Percentiles rank a stretch among this genome's conserved stretches.
Evolutionary conservation across 345 rosid species (phyloP).

Genomic region (Gossypioides kirkii): DNA sequence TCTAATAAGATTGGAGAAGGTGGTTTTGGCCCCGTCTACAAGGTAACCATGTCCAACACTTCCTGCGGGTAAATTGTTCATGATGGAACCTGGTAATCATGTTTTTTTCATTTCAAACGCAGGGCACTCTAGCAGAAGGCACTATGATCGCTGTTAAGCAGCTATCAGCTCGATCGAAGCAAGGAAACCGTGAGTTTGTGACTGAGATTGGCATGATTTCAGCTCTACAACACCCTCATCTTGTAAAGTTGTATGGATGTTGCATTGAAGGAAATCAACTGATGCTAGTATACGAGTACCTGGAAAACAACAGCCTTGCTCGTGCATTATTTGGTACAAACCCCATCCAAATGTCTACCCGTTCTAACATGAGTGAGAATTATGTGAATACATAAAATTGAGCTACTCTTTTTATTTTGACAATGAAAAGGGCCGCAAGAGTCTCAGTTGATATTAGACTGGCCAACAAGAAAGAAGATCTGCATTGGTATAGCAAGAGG

Average conservation of each 20-base stretch:
- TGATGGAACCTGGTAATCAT: no score
- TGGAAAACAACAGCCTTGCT: conserved; percentile 10
- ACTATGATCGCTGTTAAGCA: not conserved
- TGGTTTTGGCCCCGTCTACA: conserved; percentile 37
- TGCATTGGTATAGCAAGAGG: conserved; percentile 57
- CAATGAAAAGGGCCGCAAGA: conserved; percentile 18
- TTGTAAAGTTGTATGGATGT: not conserved
- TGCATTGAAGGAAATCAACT: conserved; percentile 10
- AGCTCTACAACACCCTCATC: not conserved
- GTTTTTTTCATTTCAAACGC: not conserved
- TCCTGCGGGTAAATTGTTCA: no score
- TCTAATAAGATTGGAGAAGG: conserved; percentile 41
- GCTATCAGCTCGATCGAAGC: not conserved
- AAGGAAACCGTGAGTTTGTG: conserved; percentile 1
- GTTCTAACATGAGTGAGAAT: no score
- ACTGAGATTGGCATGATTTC: conserved; percentile 2
- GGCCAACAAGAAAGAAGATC: conserved; percentile 39
- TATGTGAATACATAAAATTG: not conserved
- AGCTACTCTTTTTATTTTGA: not conserved
- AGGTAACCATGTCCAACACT: conserved; percentile 15
- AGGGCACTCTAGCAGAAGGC: conserved; percentile 1
- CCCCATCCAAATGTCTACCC: no score
- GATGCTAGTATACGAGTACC: not conserved
- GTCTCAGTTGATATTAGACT: conserved; percentile 26
- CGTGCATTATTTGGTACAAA: conserved; percentile 24